These are phyloP conservation scores for Annulohypoxylon nitens DNA, from an alignment of 495 filamentous ascomycete species.

Conservation along the genomic window DNA sequence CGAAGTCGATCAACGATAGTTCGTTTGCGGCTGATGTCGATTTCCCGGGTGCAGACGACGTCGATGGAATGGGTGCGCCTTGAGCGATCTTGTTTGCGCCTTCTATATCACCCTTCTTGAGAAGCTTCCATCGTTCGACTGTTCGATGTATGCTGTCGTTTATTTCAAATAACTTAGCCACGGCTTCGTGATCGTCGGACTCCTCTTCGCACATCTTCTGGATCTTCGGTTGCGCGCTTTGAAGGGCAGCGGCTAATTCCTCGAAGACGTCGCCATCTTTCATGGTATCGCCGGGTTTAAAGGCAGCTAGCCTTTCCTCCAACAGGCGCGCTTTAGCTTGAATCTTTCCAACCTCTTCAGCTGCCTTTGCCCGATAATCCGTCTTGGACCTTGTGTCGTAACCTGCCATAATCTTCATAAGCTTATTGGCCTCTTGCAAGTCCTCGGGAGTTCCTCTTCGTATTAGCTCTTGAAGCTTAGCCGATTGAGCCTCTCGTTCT, in stretches of 20 bases:
- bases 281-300: conserved; percentile 84
- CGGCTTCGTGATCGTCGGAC: conserved; percentile 94
- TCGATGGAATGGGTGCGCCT: conserved; percentile 73
- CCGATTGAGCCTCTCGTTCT: conserved; percentile 92
- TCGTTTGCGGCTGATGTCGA: conserved; percentile 84
- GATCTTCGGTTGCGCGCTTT: conserved; percentile 97
- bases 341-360: conserved; percentile 92
- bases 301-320: conserved; percentile 91
- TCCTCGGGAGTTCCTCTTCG: conserved; percentile 91
- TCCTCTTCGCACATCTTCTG: conserved; percentile 99
- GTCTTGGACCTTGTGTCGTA: conserved; percentile 95
- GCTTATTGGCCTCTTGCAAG: conserved; percentile 91
- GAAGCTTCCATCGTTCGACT: conserved; percentile 91
- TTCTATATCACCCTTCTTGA: conserved; percentile 93
- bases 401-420: conserved; percentile 99
- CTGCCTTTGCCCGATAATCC: conserved; percentile 96
- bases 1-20: conserved; percentile 93
- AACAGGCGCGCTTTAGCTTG: conserved; percentile 92
- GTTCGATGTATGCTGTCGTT: conserved; percentile 99
- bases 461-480: conserved; percentile 97
- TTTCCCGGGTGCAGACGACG: conserved; percentile 71
- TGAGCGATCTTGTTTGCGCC: conserved; percentile 86
- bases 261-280: conserved; percentile 94
- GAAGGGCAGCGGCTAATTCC: conserved; percentile 91
- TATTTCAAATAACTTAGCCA: conserved; percentile 94